Percentiles rank a stretch among this genome's conserved stretches.
Evolutionary conservation across 768 basidiomycete genomes (phyloP).

Genomic region (Amanita thiersii): DNA sequence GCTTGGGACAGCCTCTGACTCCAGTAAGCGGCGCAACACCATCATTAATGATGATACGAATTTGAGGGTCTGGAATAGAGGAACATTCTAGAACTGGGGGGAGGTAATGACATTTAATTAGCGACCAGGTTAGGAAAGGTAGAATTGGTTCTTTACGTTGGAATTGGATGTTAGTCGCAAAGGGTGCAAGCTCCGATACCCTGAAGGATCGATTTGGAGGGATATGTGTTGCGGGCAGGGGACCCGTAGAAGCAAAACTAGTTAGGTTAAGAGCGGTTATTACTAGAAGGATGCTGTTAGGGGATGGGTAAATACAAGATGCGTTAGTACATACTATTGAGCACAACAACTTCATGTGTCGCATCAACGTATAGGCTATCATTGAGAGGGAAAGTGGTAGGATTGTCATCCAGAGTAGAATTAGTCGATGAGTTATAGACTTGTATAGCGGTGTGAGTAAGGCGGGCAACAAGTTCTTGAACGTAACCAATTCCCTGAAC

Average conservation of each 20-base stretch:
- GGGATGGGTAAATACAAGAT: neutral
- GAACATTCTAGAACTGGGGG: slow-evolving; percentile 57
- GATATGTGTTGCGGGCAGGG: slow-evolving; percentile 69
- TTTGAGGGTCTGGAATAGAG: slow-evolving; percentile 43
- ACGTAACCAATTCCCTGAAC: slow-evolving; percentile 74
- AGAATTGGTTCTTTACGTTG: slow-evolving; percentile 47
- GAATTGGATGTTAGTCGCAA: slow-evolving; percentile 84
- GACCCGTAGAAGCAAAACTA: slow-evolving; percentile 62
- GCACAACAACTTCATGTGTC: slow-evolving; percentile 85
- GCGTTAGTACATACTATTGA: slow-evolving; percentile 53
- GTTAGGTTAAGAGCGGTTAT: slow-evolving; percentile 82
- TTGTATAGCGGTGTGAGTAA: slow-evolving; percentile 67
- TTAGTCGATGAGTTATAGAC: slow-evolving; percentile 81
- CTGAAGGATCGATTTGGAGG: slow-evolving; percentile 59
- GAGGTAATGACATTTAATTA: slow-evolving; percentile 11
- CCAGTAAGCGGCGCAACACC: slow-evolving; percentile 76
- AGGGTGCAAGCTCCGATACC: slow-evolving; percentile 73
- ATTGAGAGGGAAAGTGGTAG: slow-evolving; percentile 60
- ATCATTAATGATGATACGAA: slow-evolving; percentile 85
- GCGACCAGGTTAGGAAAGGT: neutral
- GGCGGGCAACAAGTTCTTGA: slow-evolving; percentile 76
- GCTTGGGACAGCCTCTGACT: slow-evolving; percentile 62
- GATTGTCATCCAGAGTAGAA: slow-evolving; percentile 64
- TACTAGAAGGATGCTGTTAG: slow-evolving; percentile 29
- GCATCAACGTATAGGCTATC: slow-evolving; percentile 81